Base-by-base conservation (phyloP, 257 asterid species). In the Solanum chmielewskii region DNA sequence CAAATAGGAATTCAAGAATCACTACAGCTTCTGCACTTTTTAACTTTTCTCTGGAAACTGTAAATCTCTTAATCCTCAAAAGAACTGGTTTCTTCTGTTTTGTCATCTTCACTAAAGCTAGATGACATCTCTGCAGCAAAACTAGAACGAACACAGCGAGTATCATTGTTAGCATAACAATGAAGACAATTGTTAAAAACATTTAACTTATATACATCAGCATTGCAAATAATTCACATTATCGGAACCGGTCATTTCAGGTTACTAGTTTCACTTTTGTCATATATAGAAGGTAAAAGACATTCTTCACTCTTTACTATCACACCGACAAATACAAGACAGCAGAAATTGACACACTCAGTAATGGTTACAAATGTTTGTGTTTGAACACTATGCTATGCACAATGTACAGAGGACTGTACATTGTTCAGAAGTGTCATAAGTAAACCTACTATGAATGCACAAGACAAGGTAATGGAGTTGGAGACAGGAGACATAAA, bases 11-110 rank as follows among this genome's bases (percentile, higher is more conserved):
- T 44, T 33, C 84, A 78, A 45, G 62, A 45, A 78, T 78, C 41
- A 77, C 62, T 77, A 7, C 25, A 77, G 49, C 86, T 64, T 83
- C 86, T 23, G 86, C 7, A 83, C 74, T 47, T 25, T 42, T n/a
- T 64, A 64, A 64, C 33, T 62, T 42, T 35, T 76, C 88, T 87
- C 62, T 68, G 35, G 21, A 42, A 14, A 2, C 76, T 47, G 49
- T 85, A 49, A 41, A 74, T 77, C 71, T 86, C 89, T 89, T 88
- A 93, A 47, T 91, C 95, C 87, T 76, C 90, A 2, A 94, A 94
- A 59, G 93, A 92, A 93, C 94, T 92, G 42, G 95, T 93, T 85
- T 94, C 97, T n/a, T 90, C 94, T 85, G 93, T 91, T 89, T 91
- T 94, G 64, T 92, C 94, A 59, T 92, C 96, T 91, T 93, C 95